A percentile compares a stretch with the other conserved stretches of the same genome.
These are phyloP conservation scores for Eucalyptus tenuipes DNA, from an alignment of 345 rosid genomes.

Conservation along the genomic window DNA sequence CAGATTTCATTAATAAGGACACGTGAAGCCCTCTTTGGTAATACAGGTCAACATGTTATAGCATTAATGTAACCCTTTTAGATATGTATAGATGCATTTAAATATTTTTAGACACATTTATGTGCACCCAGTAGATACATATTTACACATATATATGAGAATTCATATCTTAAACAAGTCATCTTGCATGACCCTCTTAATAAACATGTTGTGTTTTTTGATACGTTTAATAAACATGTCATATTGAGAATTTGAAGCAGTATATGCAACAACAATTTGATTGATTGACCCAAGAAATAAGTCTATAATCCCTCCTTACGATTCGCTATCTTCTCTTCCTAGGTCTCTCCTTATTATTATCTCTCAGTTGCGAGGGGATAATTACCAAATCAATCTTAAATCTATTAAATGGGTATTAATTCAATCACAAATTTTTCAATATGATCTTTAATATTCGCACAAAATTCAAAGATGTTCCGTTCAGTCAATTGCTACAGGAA, in stretches of 20 bases:
- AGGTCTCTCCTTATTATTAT: not conserved
- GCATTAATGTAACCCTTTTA: not conserved
- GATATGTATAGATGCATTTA: not conserved
- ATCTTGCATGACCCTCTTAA: not conserved
- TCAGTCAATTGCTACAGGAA: accelerated
- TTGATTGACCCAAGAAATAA: not conserved
- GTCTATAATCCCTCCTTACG: not conserved
- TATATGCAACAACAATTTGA: no score
- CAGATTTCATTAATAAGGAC: not conserved
- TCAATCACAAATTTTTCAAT: not conserved
- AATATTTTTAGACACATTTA: not conserved
- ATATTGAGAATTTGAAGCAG: no score
- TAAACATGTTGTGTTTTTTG: not conserved
- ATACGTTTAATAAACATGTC: not conserved
- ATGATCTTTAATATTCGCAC: not conserved
- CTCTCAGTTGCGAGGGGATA: not conserved
- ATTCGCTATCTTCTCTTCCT: not conserved
- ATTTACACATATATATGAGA: not conserved
- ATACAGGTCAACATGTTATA: not conserved
- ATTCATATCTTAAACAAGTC: not conserved
- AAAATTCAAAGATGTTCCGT: accelerated
- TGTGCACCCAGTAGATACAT: not conserved
- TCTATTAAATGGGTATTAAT: not conserved
- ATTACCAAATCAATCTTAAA: not conserved
- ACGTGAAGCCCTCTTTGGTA: not conserved